Base-by-base conservation (phyloP, 2,329 filamentous ascomycete species). In the Diaporthe helianthi region DNA sequence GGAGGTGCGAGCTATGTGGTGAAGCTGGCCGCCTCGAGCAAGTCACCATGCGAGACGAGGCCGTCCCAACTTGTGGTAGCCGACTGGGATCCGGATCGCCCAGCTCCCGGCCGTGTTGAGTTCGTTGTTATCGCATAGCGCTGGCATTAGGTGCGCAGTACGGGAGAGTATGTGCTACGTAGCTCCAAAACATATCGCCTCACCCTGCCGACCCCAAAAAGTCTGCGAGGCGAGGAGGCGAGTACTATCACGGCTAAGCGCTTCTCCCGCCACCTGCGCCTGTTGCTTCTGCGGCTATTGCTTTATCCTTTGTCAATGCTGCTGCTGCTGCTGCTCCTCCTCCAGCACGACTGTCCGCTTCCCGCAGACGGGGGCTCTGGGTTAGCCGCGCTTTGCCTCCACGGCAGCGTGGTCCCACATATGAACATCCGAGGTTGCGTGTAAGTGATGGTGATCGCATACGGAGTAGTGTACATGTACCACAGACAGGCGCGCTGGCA, bases 131-230 rank as follows among this genome's bases (percentile, higher is more conserved):
- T n/a, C n/a, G n/a, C n/a, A n/a, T n/a, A n/a, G n/a, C n/a, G n/a
- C n/a, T n/a, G n/a, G n/a, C n/a, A n/a, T n/a, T n/a, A n/a, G n/a
- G n/a, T n/a, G n/a, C n/a, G n/a, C n/a, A n/a, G n/a, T n/a, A n/a
- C n/a, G n/a, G n/a, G n/a, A n/a, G n/a, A 63, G 58, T 63, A 63
- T 63, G 44, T 63, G 58, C 58, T 49, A 41, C 58, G 58, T 63
- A 49, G 58, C 58, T 63, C 58, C 58, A 63, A 63, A 49, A 63
- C 41, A 63, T 49, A 19, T 36, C 44, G 58, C 58, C 44, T 63
- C 44, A 19, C 9, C 29, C 44, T 33, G 41, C 19, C 26, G 29
- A 46, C 58, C 19, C 41, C 41, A 61, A 47, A 38, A 46, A 47
- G 10, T 61, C 41, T 17, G 58, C n/a, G 26, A 17, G 41, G 2